Evolutionary conservation across 768 basidiomycete genomes (phyloP).

Genomic region (Suillus decipiens): DNA sequence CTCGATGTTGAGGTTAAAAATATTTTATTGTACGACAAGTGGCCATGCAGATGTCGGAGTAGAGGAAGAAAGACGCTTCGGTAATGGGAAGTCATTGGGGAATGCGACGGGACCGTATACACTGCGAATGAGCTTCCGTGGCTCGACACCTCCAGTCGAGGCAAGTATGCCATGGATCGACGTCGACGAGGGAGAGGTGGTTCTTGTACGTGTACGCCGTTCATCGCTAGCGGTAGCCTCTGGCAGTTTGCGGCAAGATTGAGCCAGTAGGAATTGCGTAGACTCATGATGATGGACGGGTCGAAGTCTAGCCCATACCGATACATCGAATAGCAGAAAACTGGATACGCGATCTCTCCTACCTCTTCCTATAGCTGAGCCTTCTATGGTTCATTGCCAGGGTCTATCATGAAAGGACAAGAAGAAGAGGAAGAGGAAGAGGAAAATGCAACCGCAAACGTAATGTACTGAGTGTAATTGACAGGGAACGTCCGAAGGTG

Average conservation of each 20-base stretch:
- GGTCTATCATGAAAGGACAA: slow-evolving; percentile 2
- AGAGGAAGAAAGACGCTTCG: not conserved
- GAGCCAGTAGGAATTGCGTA: slow-evolving; percentile 5
- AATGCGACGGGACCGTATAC: slow-evolving; percentile 54
- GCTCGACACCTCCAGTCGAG: slow-evolving; percentile 68
- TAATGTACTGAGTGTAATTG: too few species aligned
- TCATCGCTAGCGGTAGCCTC: not conserved
- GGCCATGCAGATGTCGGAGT: not conserved
- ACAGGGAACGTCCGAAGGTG: too few species aligned
- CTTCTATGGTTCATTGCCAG: slow-evolving; percentile 2
- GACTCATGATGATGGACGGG: not conserved
- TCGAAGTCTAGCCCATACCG: slow-evolving; percentile 5
- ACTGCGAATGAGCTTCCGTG: slow-evolving; percentile 77
- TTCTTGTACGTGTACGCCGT: slow-evolving; percentile 55
- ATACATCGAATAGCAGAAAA: slow-evolving; percentile 4
- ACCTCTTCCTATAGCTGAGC: not conserved
- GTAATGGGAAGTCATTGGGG: too few species aligned
- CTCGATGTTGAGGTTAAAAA: not conserved
- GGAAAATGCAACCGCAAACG: too few species aligned
- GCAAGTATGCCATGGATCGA: slow-evolving; percentile 42
- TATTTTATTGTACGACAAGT: not conserved
- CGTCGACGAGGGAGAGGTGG: slow-evolving; percentile 65
- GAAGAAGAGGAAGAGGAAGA: too few species aligned
- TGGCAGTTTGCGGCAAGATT: not conserved
- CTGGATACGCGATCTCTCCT: slow-evolving; percentile 1